These are phyloP conservation scores for Cladosporium sp. DNA, from an alignment of 2,329 filamentous ascomycete genomes.

Conservation along the genomic window DNA sequence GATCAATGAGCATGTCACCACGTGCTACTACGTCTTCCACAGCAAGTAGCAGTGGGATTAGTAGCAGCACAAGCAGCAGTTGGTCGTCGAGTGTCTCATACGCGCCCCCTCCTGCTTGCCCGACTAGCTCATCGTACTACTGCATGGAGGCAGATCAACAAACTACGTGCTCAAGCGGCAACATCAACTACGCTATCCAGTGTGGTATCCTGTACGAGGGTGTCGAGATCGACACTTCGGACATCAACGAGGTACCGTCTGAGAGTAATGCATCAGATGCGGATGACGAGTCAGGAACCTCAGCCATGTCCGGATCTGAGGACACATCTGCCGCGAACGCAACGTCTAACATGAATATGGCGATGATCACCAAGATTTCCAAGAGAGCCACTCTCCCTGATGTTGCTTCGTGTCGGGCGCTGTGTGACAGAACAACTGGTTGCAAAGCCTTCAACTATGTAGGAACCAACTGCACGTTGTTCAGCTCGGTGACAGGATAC, in stretches of 20 bases:
- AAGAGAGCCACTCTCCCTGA: conserved; percentile 28
- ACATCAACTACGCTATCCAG: conserved; percentile 23
- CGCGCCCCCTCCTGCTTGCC: conserved; percentile 20
- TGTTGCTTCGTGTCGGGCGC: conserved; percentile 25
- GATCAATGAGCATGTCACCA: neutral
- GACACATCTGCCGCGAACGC: neutral
- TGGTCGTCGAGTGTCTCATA: conserved; percentile 22
- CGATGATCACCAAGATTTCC: conserved; percentile 17
- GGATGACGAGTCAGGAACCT: neutral
- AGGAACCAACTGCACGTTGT: conserved; percentile 34
- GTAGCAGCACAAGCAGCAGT: conserved; percentile 4
- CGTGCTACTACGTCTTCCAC: neutral
- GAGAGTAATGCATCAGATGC: neutral
- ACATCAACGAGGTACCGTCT: neutral
- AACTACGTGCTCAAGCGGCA: conserved; percentile 21
- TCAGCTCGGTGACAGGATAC: conserved; percentile 34
- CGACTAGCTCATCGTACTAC: conserved; percentile 15
- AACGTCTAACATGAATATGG: conserved; percentile 8
- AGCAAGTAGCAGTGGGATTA: neutral
- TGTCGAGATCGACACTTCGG: conserved; percentile 27
- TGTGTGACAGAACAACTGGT: conserved; percentile 31
- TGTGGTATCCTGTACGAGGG: conserved; percentile 30
- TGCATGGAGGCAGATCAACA: conserved; percentile 19
- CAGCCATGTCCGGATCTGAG: neutral
- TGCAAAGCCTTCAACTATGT: conserved; percentile 37